Percentiles rank a stretch among this genome's conserved stretches.
phyloP scores from a whole-genome alignment of 2,329 filamentous ascomycete genomes.

The Penicillium sp. region DNA sequence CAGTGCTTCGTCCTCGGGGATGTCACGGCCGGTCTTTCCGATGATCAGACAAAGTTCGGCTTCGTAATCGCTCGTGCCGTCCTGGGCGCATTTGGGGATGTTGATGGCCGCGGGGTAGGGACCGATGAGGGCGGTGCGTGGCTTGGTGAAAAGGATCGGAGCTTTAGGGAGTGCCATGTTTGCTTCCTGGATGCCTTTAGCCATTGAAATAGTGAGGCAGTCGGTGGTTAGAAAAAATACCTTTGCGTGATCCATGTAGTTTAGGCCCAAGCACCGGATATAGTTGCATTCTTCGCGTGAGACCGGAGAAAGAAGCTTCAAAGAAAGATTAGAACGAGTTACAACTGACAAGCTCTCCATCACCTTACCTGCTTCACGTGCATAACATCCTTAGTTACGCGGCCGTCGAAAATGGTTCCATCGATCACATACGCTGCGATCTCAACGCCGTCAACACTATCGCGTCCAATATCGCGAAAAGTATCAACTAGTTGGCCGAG shows the following conservation, averaged over 20 bases:
- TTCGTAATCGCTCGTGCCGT: slow-evolving; percentile 33
- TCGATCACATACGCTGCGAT: slow-evolving; percentile 27
- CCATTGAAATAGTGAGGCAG: not conserved
- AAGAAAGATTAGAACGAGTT: not conserved
- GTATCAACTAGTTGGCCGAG: slow-evolving; percentile 32
- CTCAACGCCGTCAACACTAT: slow-evolving; percentile 17
- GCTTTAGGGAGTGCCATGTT: slow-evolving; percentile 27
- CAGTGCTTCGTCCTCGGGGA: slow-evolving; percentile 23
- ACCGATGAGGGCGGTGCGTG: slow-evolving; percentile 26
- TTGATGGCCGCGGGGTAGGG: slow-evolving; percentile 28
- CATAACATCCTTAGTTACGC: slow-evolving; percentile 24
- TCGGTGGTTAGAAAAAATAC: slow-evolving; percentile 9
- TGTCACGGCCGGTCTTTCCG: slow-evolving; percentile 21
- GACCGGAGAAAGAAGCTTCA: slow-evolving; percentile 30
- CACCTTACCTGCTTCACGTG: slow-evolving; percentile 21
- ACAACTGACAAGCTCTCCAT: not conserved
- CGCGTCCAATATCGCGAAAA: slow-evolving; percentile 26
- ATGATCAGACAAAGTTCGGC: slow-evolving; percentile 30
- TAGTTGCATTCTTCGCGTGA: slow-evolving; percentile 26
- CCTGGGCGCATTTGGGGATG: slow-evolving; percentile 32
- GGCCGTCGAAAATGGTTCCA: slow-evolving; percentile 30
- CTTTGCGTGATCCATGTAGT: slow-evolving; percentile 31
- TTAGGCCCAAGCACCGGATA: slow-evolving; percentile 33
- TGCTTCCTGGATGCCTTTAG: slow-evolving; percentile 19
- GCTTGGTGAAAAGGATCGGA: slow-evolving; percentile 33